Evolutionary conservation across 169 alveolate species (phyloP).

Genomic region (Cryptosporidium muris): DNA sequence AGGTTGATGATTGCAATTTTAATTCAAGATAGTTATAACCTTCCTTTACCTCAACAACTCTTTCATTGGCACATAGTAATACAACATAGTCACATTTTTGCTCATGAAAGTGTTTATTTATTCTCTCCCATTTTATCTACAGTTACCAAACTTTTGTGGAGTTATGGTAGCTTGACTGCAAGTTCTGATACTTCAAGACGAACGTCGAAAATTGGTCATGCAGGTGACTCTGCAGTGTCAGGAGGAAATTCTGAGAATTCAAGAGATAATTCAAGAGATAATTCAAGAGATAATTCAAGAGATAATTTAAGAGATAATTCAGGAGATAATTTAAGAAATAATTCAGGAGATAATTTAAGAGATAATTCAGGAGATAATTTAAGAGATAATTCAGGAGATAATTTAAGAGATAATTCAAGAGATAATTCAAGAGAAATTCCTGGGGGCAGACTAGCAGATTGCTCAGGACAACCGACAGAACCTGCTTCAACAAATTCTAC

Average conservation of each 20-base stretch:
- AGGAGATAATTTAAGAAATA: no score
- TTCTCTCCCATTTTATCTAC: constrained; percentile 59
- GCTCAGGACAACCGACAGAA: no score
- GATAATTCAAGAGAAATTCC: no score
- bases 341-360: no score
- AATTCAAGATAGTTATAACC: constrained; percentile 59
- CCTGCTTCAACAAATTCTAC: no score
- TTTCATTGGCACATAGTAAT: constrained; percentile 60
- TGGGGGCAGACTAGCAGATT: no score
- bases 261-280: not conserved
- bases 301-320: not conserved
- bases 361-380: not conserved
- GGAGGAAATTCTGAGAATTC: not conserved
- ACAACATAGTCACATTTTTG: constrained; percentile 19
- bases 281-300: no score
- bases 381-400: not conserved
- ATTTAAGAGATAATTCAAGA: no score
- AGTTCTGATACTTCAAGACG: not conserved
- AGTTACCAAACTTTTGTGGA: constrained; percentile 52
- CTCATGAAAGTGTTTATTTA: constrained; percentile 13
- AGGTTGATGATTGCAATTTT: constrained; percentile 58
- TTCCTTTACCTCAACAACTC: constrained; percentile 57
- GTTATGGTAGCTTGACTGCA: constrained; percentile 1
- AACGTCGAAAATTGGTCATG: not conserved
- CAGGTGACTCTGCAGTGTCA: not conserved